A percentile compares a stretch with the other conserved stretches of the same genome.
Evolutionary conservation across 441 rosid genomes (phyloP).

Genomic region (Jatropha podagrica): DNA sequence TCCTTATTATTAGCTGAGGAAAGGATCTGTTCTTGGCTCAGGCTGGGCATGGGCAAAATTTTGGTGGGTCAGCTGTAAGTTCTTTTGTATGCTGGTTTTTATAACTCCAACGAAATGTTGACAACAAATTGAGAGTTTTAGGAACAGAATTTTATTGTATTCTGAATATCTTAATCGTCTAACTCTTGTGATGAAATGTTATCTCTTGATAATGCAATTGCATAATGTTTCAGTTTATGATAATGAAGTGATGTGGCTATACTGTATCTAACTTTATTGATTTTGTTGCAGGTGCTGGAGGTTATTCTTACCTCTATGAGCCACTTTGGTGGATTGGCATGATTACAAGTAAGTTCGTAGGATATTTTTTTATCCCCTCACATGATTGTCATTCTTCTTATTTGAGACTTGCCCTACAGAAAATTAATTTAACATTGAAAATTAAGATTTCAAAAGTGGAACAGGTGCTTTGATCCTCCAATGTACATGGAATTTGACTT

Average conservation of each 20-base stretch:
- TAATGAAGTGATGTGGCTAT: background rate
- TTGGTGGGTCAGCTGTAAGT: background rate
- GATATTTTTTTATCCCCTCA: background rate
- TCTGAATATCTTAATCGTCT: background rate
- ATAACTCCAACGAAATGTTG: background rate
- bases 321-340: constrained; percentile 61
- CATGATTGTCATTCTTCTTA: background rate
- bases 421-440: background rate
- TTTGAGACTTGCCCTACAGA: background rate
- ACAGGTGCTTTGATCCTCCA: background rate
- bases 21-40: background rate
- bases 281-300: constrained; percentile 51
- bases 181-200: background rate
- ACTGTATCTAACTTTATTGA: constrained; percentile 10
- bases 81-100: background rate
- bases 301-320: constrained; percentile 47
- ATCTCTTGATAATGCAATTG: background rate
- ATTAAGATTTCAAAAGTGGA: background rate
- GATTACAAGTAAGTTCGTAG: constrained; percentile 44
- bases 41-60: background rate
- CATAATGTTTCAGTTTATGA: background rate
- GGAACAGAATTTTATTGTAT: background rate
- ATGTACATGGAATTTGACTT: background rate
- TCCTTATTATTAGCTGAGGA: background rate
- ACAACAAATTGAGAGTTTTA: background rate